Percentiles rank a stretch among this genome's conserved stretches.
phyloP scores from a whole-genome alignment of 345 rosid genomes.

The Camelina neglecta region DNA sequence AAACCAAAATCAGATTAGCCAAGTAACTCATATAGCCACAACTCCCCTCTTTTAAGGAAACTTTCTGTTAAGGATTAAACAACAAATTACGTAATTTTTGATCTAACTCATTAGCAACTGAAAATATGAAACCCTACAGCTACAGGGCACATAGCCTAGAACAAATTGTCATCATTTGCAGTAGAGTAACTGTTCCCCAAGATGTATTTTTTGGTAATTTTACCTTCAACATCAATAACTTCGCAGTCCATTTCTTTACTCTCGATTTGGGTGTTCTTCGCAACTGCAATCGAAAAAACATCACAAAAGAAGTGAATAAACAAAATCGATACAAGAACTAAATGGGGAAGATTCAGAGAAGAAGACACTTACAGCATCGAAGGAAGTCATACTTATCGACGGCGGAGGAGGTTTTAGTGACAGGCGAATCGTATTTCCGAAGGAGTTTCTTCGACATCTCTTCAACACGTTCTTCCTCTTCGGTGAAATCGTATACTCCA shows the following conservation, averaged over 20 bases:
- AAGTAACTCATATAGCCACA: constrained; percentile 20
- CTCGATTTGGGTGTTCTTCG: constrained; percentile 10
- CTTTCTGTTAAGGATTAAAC: not conserved
- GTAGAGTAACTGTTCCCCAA: not conserved
- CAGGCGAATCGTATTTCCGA: constrained; percentile 33
- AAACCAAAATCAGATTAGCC: constrained; percentile 27
- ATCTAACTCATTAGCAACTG: constrained; percentile 33
- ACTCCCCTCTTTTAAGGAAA: no score
- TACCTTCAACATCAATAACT: constrained; percentile 39
- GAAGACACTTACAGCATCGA: constrained; percentile 47
- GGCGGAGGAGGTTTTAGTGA: constrained; percentile 13
- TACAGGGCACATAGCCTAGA: constrained; percentile 8
- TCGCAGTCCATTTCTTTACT: not conserved
- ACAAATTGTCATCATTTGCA: constrained; percentile 18
- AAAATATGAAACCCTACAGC: constrained; percentile 14
- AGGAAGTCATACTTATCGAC: constrained; percentile 51
- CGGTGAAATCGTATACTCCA: constrained; percentile 50
- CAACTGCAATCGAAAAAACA: constrained; percentile 31
- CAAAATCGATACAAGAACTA: not conserved
- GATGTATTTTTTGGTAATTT: constrained; percentile 3
- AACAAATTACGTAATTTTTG: not conserved
- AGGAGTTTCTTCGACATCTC: constrained; percentile 43
- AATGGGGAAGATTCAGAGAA: not conserved
- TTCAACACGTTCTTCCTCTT: constrained; percentile 51
- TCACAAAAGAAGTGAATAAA: constrained; percentile 2